Evolutionary conservation across 2,329 filamentous ascomycete species (phyloP), one percentile per base, ranked within the genome.

Genomic region (Claviceps cyperi): DNA sequence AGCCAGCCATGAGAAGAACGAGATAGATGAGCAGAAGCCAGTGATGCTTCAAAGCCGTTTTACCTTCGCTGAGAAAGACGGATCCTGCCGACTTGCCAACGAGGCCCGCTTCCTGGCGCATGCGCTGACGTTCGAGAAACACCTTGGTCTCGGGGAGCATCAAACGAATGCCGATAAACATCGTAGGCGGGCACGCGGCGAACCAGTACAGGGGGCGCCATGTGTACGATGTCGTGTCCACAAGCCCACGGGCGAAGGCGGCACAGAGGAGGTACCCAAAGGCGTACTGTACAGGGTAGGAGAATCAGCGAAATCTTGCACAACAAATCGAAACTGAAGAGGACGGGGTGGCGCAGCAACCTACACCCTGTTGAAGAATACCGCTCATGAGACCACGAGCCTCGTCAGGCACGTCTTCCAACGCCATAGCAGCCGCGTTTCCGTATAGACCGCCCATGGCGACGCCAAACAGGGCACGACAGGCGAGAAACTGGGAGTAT

Each of bases 161-260:
- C 21, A 91, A 69, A 36, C 89, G 83, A 72, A 85, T 88, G 50
- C 80, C 60, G 60, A 94, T 94, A 66, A 94, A 83, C 35, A 94
- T 64, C 2, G 89, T 74, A 0, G 89, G 89, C 0, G 86, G 86
- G 38, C 82, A 77, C 5, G 88, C 86, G 13, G 83, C 88, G 64
- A 94, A 94, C 88, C 89, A 95, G 71, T 82, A 94, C 0, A 94
- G 71, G 0, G 88, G 86, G 7, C 89, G 75, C 89, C 89, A 95
- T 48, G 76, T 81, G 61, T 94, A 83, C 1, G 79, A 64, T 0
- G 87, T 91, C 1, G 87, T 92, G 64, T 85, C 70, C 47, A 90
- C 78, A 6, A 92, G 74, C 4, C 73, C 86, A 7, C 80, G 71
- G 11, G 77, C 66, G 56, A 85, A 80, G 14, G 77, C 76, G 0